phyloP scores from a whole-genome alignment of 2,329 filamentous ascomycete genomes.

The Paraphoma chrysanthemicola region DNA sequence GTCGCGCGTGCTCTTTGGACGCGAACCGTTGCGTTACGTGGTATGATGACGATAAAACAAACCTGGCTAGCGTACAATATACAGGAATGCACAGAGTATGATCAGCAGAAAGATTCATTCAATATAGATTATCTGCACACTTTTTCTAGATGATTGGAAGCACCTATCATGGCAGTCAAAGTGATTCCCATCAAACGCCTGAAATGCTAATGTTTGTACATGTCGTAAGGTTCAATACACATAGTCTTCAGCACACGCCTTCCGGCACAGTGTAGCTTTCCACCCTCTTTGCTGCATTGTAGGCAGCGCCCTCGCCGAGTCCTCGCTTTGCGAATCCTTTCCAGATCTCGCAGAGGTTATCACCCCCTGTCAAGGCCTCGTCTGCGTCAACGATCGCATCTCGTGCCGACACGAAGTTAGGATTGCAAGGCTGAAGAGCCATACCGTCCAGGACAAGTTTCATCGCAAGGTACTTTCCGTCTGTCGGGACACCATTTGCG shows the following conservation, averaged over 20 bases:
- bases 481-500: slow-evolving; percentile 56
- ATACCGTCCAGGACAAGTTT: slow-evolving; percentile 62
- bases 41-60: too few species aligned
- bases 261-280: slow-evolving; percentile 32
- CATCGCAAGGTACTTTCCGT: slow-evolving; percentile 61
- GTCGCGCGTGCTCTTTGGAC: too few species aligned
- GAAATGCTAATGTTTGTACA: background rate
- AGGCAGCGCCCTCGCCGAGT: slow-evolving; percentile 50
- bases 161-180: too few species aligned
- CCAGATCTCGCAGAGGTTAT: slow-evolving; percentile 62
- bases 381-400: slow-evolving; percentile 66
- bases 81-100: too few species aligned
- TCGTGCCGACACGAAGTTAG: slow-evolving; percentile 61
- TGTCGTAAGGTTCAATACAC: background rate
- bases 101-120: too few species aligned
- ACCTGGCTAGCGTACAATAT: too few species aligned
- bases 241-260: background rate
- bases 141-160: too few species aligned
- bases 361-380: slow-evolving; percentile 57
- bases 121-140: too few species aligned
- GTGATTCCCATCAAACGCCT: background rate
- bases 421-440: slow-evolving; percentile 64
- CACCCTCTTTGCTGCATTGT: slow-evolving; percentile 23
- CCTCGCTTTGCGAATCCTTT: slow-evolving; percentile 64
- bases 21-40: too few species aligned